A percentile compares a stretch with the other conserved stretches of the same genome.
Evolutionary conservation across 1,284 basidiomycete genomes (phyloP).

Genomic region (Chondrostereum purpureum): DNA sequence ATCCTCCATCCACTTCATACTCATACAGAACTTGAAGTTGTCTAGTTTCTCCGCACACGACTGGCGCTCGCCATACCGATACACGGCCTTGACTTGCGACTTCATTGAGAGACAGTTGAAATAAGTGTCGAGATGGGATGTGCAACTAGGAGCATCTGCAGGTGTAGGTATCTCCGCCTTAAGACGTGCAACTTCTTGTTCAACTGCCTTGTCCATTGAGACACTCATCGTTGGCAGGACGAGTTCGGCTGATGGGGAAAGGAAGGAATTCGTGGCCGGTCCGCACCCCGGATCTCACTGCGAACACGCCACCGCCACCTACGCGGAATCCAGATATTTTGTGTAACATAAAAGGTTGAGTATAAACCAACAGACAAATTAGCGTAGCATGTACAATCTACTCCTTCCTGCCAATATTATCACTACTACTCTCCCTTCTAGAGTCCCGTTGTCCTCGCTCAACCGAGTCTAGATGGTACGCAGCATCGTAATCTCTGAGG

Average conservation of each 20-base stretch:
- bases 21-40: constrained; percentile 96
- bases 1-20: constrained; percentile 69
- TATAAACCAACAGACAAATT: too few species aligned
- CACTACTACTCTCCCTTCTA: constrained; percentile 13
- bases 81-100: constrained; percentile 79
- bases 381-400: constrained; percentile 2
- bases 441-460: constrained; percentile 22
- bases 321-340: too few species aligned
- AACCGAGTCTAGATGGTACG: constrained; percentile 26
- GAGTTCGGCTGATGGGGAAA: too few species aligned
- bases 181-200: constrained; percentile 62
- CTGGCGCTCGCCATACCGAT: constrained; percentile 77
- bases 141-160: constrained; percentile 78
- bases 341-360: too few species aligned
- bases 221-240: not conserved
- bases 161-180: constrained; percentile 59
- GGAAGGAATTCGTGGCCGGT: too few species aligned
- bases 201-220: constrained; percentile 25
- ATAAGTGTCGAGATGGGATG: constrained; percentile 74
- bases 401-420: constrained; percentile 2
- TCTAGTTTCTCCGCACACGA: constrained; percentile 78
- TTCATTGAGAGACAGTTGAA: constrained; percentile 44
- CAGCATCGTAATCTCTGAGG: constrained; percentile 42
- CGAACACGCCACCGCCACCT: too few species aligned
- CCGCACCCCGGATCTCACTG: too few species aligned